These are phyloP conservation scores for Evansstolkia leycettana DNA, from an alignment of 495 filamentous ascomycete genomes.

Conservation along the genomic window DNA sequence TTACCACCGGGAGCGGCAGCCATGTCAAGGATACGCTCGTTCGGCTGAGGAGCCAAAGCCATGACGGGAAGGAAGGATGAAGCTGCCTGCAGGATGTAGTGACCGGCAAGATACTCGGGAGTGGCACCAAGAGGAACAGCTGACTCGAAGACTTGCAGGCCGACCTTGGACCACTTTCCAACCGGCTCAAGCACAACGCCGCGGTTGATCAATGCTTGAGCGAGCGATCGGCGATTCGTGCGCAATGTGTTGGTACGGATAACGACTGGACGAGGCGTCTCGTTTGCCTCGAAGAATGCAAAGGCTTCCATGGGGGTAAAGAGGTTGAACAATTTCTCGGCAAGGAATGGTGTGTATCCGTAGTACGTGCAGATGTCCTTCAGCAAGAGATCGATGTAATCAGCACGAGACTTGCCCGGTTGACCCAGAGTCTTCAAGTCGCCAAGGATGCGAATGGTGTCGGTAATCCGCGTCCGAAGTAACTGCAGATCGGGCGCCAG, in stretches of 20 bases:
- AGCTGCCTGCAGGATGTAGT: constrained; percentile 96
- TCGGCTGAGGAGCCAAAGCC: constrained; percentile 87
- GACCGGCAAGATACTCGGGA: constrained; percentile 90
- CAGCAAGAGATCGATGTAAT: constrained; percentile 75
- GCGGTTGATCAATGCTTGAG: constrained; percentile 91
- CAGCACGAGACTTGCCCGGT: constrained; percentile 64
- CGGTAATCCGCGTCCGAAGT: constrained; percentile 79
- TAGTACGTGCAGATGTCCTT: constrained; percentile 94
- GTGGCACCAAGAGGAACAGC: constrained; percentile 94
- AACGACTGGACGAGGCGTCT: constrained; percentile 77
- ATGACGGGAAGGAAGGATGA: constrained; percentile 97
- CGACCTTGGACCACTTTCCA: constrained; percentile 97
- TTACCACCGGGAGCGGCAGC: constrained; percentile 96
- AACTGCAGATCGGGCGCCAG: constrained; percentile 84
- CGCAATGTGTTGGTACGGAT: constrained; percentile 90
- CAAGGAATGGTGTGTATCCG: constrained; percentile 73
- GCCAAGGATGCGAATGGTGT: constrained; percentile 81
- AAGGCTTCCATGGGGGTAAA: constrained; percentile 93
- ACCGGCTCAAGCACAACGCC: constrained; percentile 93
- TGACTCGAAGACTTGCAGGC: constrained; percentile 89
- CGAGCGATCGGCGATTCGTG: constrained; percentile 82
- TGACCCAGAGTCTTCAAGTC: constrained; percentile 73
- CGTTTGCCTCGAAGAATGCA: constrained; percentile 97
- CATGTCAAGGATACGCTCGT: constrained; percentile 89
- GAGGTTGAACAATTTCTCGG: constrained; percentile 77